These are phyloP conservation scores for Viridothelium virens DNA, from an alignment of 495 filamentous ascomycete genomes.

Conservation along the genomic window DNA sequence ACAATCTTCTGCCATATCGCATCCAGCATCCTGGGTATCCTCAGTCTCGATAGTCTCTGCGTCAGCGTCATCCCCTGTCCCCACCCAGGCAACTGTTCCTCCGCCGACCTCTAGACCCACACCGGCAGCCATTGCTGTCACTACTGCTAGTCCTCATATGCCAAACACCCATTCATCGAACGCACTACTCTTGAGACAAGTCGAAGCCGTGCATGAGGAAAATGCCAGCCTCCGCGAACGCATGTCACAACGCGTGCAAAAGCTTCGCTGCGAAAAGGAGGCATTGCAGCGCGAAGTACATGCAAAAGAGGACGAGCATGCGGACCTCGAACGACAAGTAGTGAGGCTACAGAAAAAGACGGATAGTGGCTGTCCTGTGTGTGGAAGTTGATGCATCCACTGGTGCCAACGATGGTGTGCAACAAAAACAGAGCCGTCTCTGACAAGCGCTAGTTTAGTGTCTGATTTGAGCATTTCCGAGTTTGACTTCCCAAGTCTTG, in stretches of 20 bases:
- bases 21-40: slow-evolving; percentile 1
- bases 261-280: slow-evolving; percentile 28
- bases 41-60: not conserved
- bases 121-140: not conserved
- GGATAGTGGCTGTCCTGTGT: not conserved
- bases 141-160: not conserved
- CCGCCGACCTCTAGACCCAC: not conserved
- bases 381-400: not conserved
- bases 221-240: slow-evolving; percentile 24
- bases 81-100: not conserved
- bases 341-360: slow-evolving; percentile 22
- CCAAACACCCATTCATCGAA: not conserved
- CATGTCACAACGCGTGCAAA: slow-evolving; percentile 24
- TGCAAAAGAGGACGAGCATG: slow-evolving; percentile 26
- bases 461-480: not conserved
- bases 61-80: slow-evolving; percentile 9
- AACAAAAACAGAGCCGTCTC: no score
- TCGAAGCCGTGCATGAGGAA: slow-evolving; percentile 27
- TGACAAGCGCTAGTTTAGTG: not conserved
- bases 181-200: slow-evolving; percentile 13
- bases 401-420: not conserved
- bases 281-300: slow-evolving; percentile 26
- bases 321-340: slow-evolving; percentile 25
- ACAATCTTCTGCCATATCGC: not conserved
- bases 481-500: no score